phyloP scores from a whole-genome alignment of 176 grass and related monocot genomes.

The Hordeum marinum region DNA sequence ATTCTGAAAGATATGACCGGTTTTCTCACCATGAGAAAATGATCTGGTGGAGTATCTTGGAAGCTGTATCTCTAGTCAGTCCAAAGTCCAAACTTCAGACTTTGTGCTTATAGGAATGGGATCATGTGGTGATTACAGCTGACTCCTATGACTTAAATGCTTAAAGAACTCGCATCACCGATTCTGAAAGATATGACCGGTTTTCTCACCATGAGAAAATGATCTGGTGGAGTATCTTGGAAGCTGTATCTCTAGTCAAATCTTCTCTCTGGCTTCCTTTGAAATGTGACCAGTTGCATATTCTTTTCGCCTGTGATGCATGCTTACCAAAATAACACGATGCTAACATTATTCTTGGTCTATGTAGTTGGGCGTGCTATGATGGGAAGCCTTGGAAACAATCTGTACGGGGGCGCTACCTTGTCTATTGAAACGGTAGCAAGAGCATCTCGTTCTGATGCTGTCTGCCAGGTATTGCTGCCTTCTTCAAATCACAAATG shows the following conservation, averaged over 20 bases:
- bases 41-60: too few relatives aligned
- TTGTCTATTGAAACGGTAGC: slow-evolving; percentile 10
- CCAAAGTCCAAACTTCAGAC: neutral
- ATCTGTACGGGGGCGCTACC: slow-evolving; percentile 37
- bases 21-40: neutral
- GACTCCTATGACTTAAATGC: neutral
- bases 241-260: neutral
- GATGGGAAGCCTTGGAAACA: slow-evolving; percentile 52
- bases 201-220: neutral
- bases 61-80: too few relatives aligned
- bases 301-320: neutral
- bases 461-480: slow-evolving; percentile 48
- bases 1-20: too few relatives aligned
- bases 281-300: neutral
- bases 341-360: slow-evolving; percentile 2
- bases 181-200: too few relatives aligned
- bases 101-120: neutral
- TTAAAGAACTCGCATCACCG: too few relatives aligned
- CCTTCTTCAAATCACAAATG: neutral
- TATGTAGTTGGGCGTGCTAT: slow-evolving; percentile 43
- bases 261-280: neutral
- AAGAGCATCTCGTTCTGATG: slow-evolving; percentile 30
- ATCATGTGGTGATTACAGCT: neutral
- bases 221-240: too few relatives aligned
- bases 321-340: slow-evolving; percentile 5